These are phyloP conservation scores for Rhizopogon vinicolor DNA, from an alignment of 768 basidiomycete species.

Conservation along the genomic window DNA sequence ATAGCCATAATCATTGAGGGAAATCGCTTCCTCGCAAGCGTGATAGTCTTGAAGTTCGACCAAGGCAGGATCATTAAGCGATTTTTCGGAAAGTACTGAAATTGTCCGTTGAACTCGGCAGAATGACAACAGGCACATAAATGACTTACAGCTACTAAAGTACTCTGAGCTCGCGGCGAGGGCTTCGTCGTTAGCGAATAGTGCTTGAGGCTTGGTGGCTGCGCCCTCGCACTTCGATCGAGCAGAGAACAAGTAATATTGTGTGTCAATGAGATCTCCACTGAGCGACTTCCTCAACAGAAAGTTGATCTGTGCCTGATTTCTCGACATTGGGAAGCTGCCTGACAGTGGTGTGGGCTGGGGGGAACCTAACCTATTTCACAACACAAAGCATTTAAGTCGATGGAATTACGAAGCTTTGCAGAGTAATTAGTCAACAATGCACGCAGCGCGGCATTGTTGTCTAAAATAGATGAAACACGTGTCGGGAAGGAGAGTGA, in stretches of 20 bases:
- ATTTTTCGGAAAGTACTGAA: neutral
- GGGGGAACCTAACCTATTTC: too few relatives aligned
- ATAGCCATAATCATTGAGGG: slow-evolving; percentile 14
- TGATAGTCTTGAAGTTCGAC: slow-evolving; percentile 4
- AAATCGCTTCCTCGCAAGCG: neutral
- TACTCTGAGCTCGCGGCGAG: slow-evolving; percentile 11
- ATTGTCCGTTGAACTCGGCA: neutral
- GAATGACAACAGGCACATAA: neutral
- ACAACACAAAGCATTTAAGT: too few relatives aligned
- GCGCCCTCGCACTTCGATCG: slow-evolving; percentile 7
- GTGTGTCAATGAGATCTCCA: slow-evolving; percentile 15
- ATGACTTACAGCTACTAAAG: slow-evolving; percentile 11
- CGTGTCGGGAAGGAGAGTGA: too few relatives aligned
- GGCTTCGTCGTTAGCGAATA: slow-evolving; percentile 13
- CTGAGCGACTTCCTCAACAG: slow-evolving; percentile 4
- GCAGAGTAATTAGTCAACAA: too few relatives aligned
- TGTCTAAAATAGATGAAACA: too few relatives aligned
- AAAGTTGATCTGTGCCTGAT: neutral
- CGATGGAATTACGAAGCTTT: too few relatives aligned
- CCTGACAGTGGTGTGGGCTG: too few relatives aligned
- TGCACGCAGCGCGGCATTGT: too few relatives aligned
- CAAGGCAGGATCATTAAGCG: neutral
- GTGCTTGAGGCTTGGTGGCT: slow-evolving; percentile 6
- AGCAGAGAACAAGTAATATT: slow-evolving; percentile 14
- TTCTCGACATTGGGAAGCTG: slow-evolving; percentile 3